Conservation (phyloP, 768 basidiomycete genomes). For the Astraeus odoratus region DNA sequence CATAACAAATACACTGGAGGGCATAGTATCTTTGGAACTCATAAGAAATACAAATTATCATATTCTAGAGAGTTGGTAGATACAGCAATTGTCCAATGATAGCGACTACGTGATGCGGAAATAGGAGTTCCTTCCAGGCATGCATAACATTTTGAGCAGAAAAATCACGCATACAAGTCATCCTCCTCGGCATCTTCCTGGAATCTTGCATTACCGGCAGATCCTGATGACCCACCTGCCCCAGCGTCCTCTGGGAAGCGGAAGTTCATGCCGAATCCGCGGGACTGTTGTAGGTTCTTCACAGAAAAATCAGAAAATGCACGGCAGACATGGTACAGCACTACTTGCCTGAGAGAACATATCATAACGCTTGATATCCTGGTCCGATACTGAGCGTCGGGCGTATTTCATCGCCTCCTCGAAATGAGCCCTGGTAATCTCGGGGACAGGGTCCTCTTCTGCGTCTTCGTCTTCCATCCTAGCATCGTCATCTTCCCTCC, state of each 20-base stretch:
- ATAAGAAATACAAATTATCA: too few relatives aligned
- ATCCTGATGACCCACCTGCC: constrained; percentile 31
- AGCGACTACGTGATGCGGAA: neutral
- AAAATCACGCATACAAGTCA: constrained; percentile 72
- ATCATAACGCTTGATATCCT: constrained; percentile 96
- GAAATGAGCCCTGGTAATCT: constrained; percentile 88
- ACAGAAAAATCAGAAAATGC: constrained; percentile 5
- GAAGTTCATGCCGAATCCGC: constrained; percentile 92
- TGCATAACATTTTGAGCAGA: neutral
- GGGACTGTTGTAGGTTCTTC: constrained; percentile 84
- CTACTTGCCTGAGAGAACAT: constrained; percentile 86
- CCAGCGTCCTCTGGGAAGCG: constrained; percentile 83
- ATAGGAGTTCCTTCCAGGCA: neutral
- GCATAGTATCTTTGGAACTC: too few relatives aligned
- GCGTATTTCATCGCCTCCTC: constrained; percentile 99
- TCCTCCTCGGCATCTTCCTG: constrained; percentile 87
- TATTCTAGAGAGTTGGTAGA: too few relatives aligned
- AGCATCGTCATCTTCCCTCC: constrained; percentile 70
- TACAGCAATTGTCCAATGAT: neutral
- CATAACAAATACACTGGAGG: too few relatives aligned
- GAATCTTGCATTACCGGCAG: constrained; percentile 67
- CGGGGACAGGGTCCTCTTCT: constrained; percentile 84
- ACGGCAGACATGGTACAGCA: constrained; percentile 2
- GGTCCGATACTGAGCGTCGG: constrained; percentile 92
- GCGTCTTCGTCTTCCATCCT: constrained; percentile 62